These are phyloP conservation scores for Monosporascus sp. DNA, from an alignment of 2,329 filamentous ascomycete species.

Conservation along the genomic window DNA sequence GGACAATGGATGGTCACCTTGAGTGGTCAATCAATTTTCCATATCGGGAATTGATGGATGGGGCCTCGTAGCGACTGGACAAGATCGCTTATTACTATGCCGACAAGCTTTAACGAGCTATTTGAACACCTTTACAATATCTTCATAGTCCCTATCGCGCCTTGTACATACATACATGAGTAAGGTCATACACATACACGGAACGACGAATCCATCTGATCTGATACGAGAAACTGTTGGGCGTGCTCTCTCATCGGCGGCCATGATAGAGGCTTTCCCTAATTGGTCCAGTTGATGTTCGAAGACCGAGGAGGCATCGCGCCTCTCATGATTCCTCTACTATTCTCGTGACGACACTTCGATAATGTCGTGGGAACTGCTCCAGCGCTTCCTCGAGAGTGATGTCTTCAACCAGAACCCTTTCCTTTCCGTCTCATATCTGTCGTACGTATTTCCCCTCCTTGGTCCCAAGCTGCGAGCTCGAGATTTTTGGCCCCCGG, in stretches of 20 bases:
- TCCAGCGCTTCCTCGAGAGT: conserved; percentile 87
- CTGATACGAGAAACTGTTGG: no score
- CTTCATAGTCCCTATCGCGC: not conserved
- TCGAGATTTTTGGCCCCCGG: conserved; percentile 1
- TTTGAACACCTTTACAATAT: not conserved
- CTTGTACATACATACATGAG: not conserved
- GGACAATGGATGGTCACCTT: not conserved
- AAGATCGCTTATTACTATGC: not conserved
- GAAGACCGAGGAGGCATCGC: conserved; percentile 28
- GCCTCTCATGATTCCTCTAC: conserved; percentile 21
- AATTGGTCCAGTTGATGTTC: conserved; percentile 20
- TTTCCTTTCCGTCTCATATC: conserved; percentile 81
- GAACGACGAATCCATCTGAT: no score
- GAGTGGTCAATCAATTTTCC: not conserved
- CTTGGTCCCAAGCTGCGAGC: conserved; percentile 2
- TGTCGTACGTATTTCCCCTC: conserved; percentile 59
- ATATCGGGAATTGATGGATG: not conserved
- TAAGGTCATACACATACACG: not conserved
- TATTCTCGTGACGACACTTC: conserved; percentile 22
- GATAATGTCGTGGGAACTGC: conserved; percentile 76
- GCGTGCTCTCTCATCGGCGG: conserved; percentile 17
- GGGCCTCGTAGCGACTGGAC: not conserved
- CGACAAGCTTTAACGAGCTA: not conserved
- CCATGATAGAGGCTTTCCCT: conserved; percentile 22
- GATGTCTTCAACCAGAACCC: conserved; percentile 91